These are phyloP conservation scores for Salicornia ramosissima DNA, from an alignment of 148 eudicot genomes.

Conservation along the genomic window DNA sequence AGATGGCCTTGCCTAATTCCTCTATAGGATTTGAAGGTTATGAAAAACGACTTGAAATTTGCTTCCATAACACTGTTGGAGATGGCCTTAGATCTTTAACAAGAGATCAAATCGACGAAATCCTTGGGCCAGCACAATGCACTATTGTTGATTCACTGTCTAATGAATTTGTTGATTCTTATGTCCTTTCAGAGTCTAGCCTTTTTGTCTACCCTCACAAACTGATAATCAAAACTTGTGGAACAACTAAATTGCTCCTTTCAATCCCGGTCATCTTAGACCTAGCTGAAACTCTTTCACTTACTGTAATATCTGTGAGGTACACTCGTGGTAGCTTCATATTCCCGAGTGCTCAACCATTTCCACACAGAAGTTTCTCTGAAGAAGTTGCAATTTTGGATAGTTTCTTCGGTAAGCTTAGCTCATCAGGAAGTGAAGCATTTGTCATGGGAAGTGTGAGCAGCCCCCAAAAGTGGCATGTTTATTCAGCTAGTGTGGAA, in stretches of 20 bases:
- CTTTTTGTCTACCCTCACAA: conserved; percentile 67
- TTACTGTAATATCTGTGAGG: conserved; percentile 49
- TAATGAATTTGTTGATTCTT: conserved; percentile 56
- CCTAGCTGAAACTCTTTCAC: conserved; percentile 38
- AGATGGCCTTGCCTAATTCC: conserved; percentile 47
- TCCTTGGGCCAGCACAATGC: conserved; percentile 59
- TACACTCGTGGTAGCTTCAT: conserved; percentile 73
- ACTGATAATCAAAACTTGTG: conserved; percentile 67
- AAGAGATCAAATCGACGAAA: conserved; percentile 50
- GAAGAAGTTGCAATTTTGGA: conserved; percentile 62
- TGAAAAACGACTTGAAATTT: conserved; percentile 68
- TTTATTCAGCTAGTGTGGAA: conserved; percentile 51
- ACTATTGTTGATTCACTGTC: conserved; percentile 56
- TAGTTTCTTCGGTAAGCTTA: conserved; percentile 47
- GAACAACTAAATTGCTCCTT: conserved; percentile 64
- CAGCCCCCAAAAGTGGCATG: conserved; percentile 57
- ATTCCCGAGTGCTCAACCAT: conserved; percentile 57
- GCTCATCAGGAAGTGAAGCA: conserved; percentile 40
- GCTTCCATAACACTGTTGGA: conserved; percentile 44
- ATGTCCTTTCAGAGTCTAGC: conserved; percentile 74
- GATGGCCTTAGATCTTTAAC: conserved; percentile 54
- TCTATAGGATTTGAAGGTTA: conserved; percentile 74
- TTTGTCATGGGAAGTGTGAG: conserved; percentile 49
- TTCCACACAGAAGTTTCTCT: conserved; percentile 57
- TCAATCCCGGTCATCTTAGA: conserved; percentile 55